phyloP scores from a whole-genome alignment of 129 eudicot species.

The Erigeron canadensis region DNA sequence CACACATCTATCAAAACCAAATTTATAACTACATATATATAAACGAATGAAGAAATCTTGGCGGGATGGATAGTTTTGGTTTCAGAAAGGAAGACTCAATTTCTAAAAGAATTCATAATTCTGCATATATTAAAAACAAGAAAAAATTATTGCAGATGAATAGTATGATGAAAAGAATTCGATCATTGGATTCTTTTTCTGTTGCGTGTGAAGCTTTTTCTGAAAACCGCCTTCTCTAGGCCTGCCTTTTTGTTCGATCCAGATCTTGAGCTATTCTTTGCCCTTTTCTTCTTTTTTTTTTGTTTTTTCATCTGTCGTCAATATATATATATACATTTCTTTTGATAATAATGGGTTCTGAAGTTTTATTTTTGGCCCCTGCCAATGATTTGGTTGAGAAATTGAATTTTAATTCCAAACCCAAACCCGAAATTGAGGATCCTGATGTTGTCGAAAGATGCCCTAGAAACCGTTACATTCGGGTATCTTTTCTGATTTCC shows the following conservation, averaged over 20 bases:
- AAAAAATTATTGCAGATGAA: no score
- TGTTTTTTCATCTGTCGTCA: constrained; percentile 19
- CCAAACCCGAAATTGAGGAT: constrained; percentile 21
- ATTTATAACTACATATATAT: no score
- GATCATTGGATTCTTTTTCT: constrained; percentile 39
- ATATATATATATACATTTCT: constrained; percentile 16
- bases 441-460: constrained; percentile 36
- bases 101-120: no score
- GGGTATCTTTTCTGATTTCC: no score
- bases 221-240: constrained; percentile 28
- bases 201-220: constrained; percentile 53
- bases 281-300: no score
- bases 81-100: no score
- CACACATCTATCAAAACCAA: no score
- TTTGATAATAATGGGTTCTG: constrained; percentile 28
- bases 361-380: no score
- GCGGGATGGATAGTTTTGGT: no score
- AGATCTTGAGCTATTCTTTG: neutral
- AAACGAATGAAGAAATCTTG: no score
- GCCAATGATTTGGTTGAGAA: constrained; percentile 29
- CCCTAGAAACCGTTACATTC: constrained; percentile 33
- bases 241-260: neutral
- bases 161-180: no score
- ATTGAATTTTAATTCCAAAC: constrained; percentile 23
- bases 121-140: no score